phyloP scores from a whole-genome alignment of 176 grass and related monocot genomes.

The Musa acuminata region DNA sequence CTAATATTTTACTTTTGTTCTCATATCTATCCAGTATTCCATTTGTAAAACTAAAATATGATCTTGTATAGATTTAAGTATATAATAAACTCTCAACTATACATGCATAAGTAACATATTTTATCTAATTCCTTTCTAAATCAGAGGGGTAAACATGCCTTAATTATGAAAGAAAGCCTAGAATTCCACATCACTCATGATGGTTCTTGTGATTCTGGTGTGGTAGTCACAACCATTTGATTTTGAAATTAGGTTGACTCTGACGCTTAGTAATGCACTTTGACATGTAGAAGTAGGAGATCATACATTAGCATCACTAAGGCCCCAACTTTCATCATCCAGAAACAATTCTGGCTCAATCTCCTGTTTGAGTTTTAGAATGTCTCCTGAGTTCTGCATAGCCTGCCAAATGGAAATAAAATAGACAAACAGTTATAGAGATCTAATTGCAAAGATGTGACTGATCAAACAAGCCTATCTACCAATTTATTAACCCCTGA shows the following conservation, averaged over 20 bases:
- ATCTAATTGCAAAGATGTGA: too few relatives aligned
- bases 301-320: constrained; percentile 54
- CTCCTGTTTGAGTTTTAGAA: constrained; percentile 79
- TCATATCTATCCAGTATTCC: too few relatives aligned
- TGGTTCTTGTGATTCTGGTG: background rate
- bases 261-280: background rate
- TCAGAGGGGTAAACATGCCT: background rate
- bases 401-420: constrained; percentile 28
- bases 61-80: too few relatives aligned
- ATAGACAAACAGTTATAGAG: constrained; percentile 1
- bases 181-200: background rate
- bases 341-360: constrained; percentile 68
- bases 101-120: too few relatives aligned
- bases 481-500: background rate
- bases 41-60: too few relatives aligned
- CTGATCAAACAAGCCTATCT: too few relatives aligned
- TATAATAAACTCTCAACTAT: too few relatives aligned
- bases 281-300: background rate
- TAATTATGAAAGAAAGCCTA: background rate
- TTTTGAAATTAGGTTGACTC: background rate
- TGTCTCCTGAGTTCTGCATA: constrained; percentile 45
- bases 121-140: too few relatives aligned
- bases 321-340: constrained; percentile 76
- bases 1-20: too few relatives aligned
- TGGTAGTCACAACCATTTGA: background rate